Evolutionary conservation across 2,329 filamentous ascomycete genomes (phyloP).

Genomic region (Pseudogymnoascus verrucosus): DNA sequence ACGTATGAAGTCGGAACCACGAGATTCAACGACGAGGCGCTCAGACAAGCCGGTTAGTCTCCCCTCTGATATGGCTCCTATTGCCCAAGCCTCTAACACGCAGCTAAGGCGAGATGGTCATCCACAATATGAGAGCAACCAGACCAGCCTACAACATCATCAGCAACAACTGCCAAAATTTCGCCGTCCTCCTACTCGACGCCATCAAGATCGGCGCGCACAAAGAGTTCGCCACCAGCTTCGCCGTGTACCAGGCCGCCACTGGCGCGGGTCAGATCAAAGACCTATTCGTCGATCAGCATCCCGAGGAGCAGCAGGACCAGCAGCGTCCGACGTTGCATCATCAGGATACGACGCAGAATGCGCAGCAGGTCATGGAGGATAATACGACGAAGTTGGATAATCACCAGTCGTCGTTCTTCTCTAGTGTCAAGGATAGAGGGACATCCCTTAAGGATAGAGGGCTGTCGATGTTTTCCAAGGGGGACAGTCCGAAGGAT

Average conservation of each 20-base stretch:
- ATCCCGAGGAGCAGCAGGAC: slow-evolving; percentile 28
- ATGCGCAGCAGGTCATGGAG: slow-evolving; percentile 46
- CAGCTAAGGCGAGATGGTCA: slow-evolving; percentile 41
- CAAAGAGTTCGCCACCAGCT: slow-evolving; percentile 45
- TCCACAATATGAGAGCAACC: slow-evolving; percentile 41
- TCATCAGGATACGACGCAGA: slow-evolving; percentile 35
- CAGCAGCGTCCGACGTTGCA: slow-evolving; percentile 20
- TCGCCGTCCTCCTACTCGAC: slow-evolving; percentile 44
- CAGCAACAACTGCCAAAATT: slow-evolving; percentile 53
- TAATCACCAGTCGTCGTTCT: slow-evolving; percentile 26
- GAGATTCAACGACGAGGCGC: slow-evolving; percentile 46
- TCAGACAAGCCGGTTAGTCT: slow-evolving; percentile 38
- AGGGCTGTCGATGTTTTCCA: neutral
- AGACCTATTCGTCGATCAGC: slow-evolving; percentile 40
- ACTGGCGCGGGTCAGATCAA: slow-evolving; percentile 42
- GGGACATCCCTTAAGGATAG: neutral
- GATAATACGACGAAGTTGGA: slow-evolving; percentile 46
- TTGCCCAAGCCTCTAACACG: neutral
- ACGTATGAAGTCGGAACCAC: slow-evolving; percentile 45
- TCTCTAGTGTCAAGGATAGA: neutral
- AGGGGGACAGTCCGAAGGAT: neutral
- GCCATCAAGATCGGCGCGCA: slow-evolving; percentile 44
- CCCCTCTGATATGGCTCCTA: neutral
- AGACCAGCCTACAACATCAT: slow-evolving; percentile 49
- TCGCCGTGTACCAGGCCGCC: slow-evolving; percentile 44